These are phyloP conservation scores for Geotrichum reessii DNA, from an alignment of 1,139 yeast species.

Conservation along the genomic window DNA sequence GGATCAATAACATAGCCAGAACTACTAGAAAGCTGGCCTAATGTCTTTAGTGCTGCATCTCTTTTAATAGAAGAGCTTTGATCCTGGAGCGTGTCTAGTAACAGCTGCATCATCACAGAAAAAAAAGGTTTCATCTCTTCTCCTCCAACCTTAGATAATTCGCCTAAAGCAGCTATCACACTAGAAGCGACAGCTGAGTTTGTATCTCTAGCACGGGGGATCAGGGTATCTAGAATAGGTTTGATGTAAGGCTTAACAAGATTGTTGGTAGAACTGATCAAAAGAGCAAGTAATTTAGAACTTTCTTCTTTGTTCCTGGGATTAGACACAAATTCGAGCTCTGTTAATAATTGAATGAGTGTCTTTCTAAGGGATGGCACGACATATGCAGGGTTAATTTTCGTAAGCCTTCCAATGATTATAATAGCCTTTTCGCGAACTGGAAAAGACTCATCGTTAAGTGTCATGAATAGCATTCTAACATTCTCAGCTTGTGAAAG, in stretches of 20 bases:
- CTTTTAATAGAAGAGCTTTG: constrained; percentile 81
- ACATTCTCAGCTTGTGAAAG: constrained; percentile 91
- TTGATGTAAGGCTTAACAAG: constrained; percentile 84
- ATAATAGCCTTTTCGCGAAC: constrained; percentile 76
- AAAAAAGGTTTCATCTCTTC: constrained; percentile 73
- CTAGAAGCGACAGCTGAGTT: constrained; percentile 77
- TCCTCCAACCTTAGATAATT: constrained; percentile 81
- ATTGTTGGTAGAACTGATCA: constrained; percentile 72
- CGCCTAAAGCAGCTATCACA: constrained; percentile 85
- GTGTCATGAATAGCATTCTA: constrained; percentile 73
- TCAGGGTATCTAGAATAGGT: constrained; percentile 76
- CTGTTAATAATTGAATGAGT: constrained; percentile 75
- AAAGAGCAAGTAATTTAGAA: constrained; percentile 64
- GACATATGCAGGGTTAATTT: constrained; percentile 90
- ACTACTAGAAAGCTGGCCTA: constrained; percentile 84
- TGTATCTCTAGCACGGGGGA: constrained; percentile 69
- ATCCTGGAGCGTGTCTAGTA: constrained; percentile 83
- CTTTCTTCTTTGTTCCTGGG: constrained; percentile 83
- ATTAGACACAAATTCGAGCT: constrained; percentile 70
- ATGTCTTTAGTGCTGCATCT: constrained; percentile 80
- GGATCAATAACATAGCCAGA: constrained; percentile 97
- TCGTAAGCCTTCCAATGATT: constrained; percentile 76
- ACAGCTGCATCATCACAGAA: constrained; percentile 74
- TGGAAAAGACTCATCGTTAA: constrained; percentile 84
- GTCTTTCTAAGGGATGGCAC: constrained; percentile 88